A percentile compares a stretch with the other conserved stretches of the same genome.
These are phyloP conservation scores for Diaporthe amygdali DNA, from an alignment of 2,329 filamentous ascomycete species.

Conservation along the genomic window DNA sequence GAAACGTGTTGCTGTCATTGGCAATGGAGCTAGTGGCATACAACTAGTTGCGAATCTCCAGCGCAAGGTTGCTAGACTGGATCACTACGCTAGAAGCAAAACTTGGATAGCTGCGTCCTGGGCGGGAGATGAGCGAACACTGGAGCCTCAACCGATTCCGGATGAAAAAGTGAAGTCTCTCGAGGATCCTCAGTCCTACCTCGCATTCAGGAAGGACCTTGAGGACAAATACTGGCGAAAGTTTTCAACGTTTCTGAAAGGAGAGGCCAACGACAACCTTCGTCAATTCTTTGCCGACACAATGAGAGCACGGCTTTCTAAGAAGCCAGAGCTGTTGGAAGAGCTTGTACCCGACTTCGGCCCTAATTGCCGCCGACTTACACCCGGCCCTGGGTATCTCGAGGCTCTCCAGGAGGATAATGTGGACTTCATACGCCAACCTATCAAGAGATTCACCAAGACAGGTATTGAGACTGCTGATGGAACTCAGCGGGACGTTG, in stretches of 20 bases:
- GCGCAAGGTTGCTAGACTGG: slow-evolving; percentile 52
- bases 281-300: slow-evolving; percentile 53
- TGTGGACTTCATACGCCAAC: slow-evolving; percentile 63
- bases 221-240: slow-evolving; percentile 68
- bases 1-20: slow-evolving; percentile 63
- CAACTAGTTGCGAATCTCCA: slow-evolving; percentile 62
- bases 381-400: slow-evolving; percentile 70
- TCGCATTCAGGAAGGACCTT: slow-evolving; percentile 61
- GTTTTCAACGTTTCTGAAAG: slow-evolving; percentile 59
- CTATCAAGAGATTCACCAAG: slow-evolving; percentile 62
- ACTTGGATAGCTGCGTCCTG: slow-evolving; percentile 73
- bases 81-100: slow-evolving; percentile 68
- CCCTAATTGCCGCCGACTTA: slow-evolving; percentile 68
- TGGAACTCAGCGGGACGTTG: slow-evolving; percentile 60
- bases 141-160: slow-evolving; percentile 60
- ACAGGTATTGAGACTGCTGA: slow-evolving; percentile 66
- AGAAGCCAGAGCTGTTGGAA: slow-evolving; percentile 61
- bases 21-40: slow-evolving; percentile 67
- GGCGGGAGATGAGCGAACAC: slow-evolving; percentile 58
- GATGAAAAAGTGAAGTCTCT: slow-evolving; percentile 61
- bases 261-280: slow-evolving; percentile 50
- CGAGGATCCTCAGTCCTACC: slow-evolving; percentile 63
- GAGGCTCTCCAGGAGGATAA: slow-evolving; percentile 67
- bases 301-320: slow-evolving; percentile 58
- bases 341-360: slow-evolving; percentile 67